Evolutionary conservation across 140 eudicot species (phyloP), one percentile per base, ranked within the genome.

Genomic region (Ambrosia hybrid): DNA sequence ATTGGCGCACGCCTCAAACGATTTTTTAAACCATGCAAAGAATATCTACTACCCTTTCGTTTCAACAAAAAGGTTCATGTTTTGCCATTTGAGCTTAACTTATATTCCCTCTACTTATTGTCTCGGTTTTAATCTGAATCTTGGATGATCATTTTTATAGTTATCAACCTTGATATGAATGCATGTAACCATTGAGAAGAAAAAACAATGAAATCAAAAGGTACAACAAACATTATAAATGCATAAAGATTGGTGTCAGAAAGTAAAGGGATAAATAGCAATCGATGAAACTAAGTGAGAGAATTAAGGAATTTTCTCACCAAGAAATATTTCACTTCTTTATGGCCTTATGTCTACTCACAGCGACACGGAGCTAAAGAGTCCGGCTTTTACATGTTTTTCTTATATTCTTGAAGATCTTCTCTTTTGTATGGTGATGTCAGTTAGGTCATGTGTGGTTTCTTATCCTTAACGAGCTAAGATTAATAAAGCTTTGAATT

Each of bases 311-410:
- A 21, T 0, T 21, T 7, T 41, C 5, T 9, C 46, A 41, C 46
- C 46, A 41, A 41, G 46, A 46, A 45, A 14, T 51, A 11, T 26
- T 68, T 51, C 46, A 30, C 37, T 49, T 33, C 16, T 68, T 13
- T 68, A 33, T 12, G 73, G 41, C 51, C n/a, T 49, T 68, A n/a
- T 49, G 30, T 53, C 21, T 41, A 30, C 39, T 52, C 49, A 51
- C 14, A 33, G 4, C 62, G 36, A 68, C 7, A 68, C 51, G 63
- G 58, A 51, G 49, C 37, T 36, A 68, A 41, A 41, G n/a, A 21
- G 33, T 51, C 5, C 15, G n/a, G n/a, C 46, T n/a, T 68, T 14
- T 51, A 68, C 51, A 68, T 68, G 73, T 52, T 51, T 14, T 68
- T 51, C 46, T 36, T 52, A 36, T 70, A 51, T 33, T 51, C 46